Base-by-base conservation (phyloP, 306 rosid genomes). In the Casuarina glauca region DNA sequence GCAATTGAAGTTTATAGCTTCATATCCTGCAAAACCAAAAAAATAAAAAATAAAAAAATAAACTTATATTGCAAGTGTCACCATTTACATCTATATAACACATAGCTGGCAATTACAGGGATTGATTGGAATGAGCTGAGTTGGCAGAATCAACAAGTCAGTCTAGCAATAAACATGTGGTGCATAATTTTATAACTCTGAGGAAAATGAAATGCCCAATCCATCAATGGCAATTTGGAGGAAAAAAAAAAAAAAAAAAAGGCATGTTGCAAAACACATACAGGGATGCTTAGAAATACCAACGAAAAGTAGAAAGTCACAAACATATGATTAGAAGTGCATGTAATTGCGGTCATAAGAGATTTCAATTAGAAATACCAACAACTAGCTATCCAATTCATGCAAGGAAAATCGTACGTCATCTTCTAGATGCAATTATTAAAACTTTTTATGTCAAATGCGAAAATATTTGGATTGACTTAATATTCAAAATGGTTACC, bases 21-120 rank as follows among this genome's bases (percentile, higher is more conserved):
- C 70, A 32, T 36, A 63, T 41, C 61, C 81, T 76, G 75, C 63
- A 69, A 69, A 66, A 58, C 2, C 38, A 48, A 48, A 17, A 4
- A n/a, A n/a, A n/a, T n/a, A n/a, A n/a, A n/a, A n/a, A n/a, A n/a
- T n/a, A 74, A 49, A 19, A 57, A 69, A 69, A 41, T 6, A 19
- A 12, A 26, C n/a, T 6, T 12, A 32, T 17, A 42, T 1, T 2
- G 35, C 48, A 41, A 0, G 41, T 39, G 16, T 15, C 26, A 16
- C 70, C 12, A 70, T 70, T 19, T 20, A 19, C 58, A 70, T 55
- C 64, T 13, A 70, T 4, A 70, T 58, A 36, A 42, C 61, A 26
- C 45, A 72, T 49, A 26, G 13, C 41, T 12, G 42, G 44, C 11
- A 38, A 19, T 58, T 58, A 58, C 26, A 58, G 8, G 35, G 38